Evolutionary conservation across 1,284 basidiomycete genomes (phyloP), one percentile per base, ranked within the genome.

Genomic region (Sporisorium iseilematis-ciliati): DNA sequence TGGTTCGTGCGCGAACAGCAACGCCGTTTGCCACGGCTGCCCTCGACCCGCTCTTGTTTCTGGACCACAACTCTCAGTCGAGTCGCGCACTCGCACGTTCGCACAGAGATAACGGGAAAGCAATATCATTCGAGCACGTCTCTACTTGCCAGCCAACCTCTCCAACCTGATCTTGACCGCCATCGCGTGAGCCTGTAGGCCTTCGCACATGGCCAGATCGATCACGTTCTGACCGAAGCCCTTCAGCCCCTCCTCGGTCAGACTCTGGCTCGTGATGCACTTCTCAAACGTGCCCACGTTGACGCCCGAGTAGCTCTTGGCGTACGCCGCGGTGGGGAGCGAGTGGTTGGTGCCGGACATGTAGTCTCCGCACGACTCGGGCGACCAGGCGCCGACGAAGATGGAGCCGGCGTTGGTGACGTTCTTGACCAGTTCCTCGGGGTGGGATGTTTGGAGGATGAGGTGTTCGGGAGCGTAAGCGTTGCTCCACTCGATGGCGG

Each of bases 301-400:
- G 78, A 99, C 97, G 18, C 97, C 97, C 76, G 93, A 95, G 88
- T 97, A 99, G 85, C 98, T 95, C 61, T 94, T 91, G 16, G 97
- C 97, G 84, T 95, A 98, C 21, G 95, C 95, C 20, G 77, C 81
- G 25, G 85, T 86, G 45, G 86, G 86, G 20, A 87, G 89, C 0
- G 96, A 97, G 88, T 99, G 97, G 86, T 99, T 99, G 10, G 97
- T 99, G 23, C 97, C 97, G 0, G 93, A 95, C 4, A 97, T 97
- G 82, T 99, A 99, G 86, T 99, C 97, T 38, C 97, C 97, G 85
- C 95, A 98, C 79, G 93, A 95, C 87, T 98, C 97, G 2, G 97
- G 83, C 7, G 56, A 75, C 80, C 80, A 85, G 0, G 57, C 25
- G 4, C 97, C 97, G 41, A 99, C 93, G 82, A 99, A 99, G 40